Evolutionary conservation across 192 early-diverging fungal species (phyloP), one percentile per base, ranked within the genome.

Genomic region (Powellomyces hirtus): DNA sequence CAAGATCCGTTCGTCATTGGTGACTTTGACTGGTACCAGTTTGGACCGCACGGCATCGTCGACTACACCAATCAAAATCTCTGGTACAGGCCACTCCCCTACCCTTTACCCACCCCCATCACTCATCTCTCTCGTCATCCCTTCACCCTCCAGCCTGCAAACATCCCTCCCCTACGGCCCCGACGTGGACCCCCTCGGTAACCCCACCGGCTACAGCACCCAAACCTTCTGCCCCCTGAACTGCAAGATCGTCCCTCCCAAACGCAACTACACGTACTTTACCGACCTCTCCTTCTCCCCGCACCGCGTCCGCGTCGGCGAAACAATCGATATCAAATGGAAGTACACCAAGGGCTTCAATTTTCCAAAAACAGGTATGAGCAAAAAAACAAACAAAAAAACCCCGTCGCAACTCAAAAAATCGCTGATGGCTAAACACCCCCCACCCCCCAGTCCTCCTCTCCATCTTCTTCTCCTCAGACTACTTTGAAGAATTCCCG

Each of bases 401-500:
- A 29, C 16, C 27, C 6, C 3, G 46, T 3, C n/a, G n/a, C n/a
- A n/a, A n/a, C n/a, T n/a, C n/a, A 49, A 49, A 3, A 49, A 3
- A 49, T 14, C 26, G 46, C 10, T 18, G 40, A 18, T 18, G 40
- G n/a, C n/a, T n/a, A n/a, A 60, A 1, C 34, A 16, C 11, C 1
- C 14, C 37, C 61, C 24, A 13, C 11, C 2, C 20, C 27, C 4
- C 38, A 70, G 68, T 70, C 24, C 18, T 52, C 24, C 59, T 70
- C 4, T 70, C 68, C 0, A 49, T 70, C 30, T 70, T 37, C 1
- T 70, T 70, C 45, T 24, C 59, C 38, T 60, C 57, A 29, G 45
- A 70, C 36, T 70, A 70, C 46, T 70, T 60, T 36, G 68, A 70
- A 40, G 68, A 52, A 51, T 27, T 20, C 18, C 68, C 68, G 16